Percentiles rank a stretch among this genome's conserved stretches.
phyloP scores from a whole-genome alignment of 1,284 basidiomycete genomes.

The Sanghuangporus sanghuang region DNA sequence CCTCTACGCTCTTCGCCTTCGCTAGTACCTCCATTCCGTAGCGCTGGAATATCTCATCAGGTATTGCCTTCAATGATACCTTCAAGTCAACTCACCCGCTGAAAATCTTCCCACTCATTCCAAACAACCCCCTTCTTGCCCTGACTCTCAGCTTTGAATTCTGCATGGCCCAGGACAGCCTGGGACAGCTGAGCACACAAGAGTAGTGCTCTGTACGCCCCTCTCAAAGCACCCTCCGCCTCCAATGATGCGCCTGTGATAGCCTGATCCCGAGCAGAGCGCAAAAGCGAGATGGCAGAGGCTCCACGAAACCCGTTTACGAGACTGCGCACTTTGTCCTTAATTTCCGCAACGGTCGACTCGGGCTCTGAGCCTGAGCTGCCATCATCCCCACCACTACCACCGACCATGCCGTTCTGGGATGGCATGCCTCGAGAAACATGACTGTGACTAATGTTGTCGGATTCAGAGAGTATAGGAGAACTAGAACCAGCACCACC shows the following conservation, averaged over 20 bases:
- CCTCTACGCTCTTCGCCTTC: slow-evolving; percentile 48
- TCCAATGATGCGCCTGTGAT: slow-evolving; percentile 46
- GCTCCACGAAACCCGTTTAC: slow-evolving; percentile 48
- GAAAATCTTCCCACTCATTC: slow-evolving; percentile 54
- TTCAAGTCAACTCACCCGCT: slow-evolving; percentile 40
- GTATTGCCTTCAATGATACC: not conserved
- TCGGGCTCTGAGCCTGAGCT: slow-evolving; percentile 9
- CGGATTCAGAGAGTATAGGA: not conserved
- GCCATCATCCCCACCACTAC: not conserved
- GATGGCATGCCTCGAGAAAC: not conserved
- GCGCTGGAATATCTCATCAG: slow-evolving; percentile 31
- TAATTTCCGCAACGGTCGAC: slow-evolving; percentile 55
- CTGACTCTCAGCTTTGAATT: slow-evolving; percentile 46
- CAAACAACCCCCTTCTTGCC: slow-evolving; percentile 44
- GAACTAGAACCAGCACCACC: not conserved
- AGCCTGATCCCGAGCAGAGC: slow-evolving; percentile 51
- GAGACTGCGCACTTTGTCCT: slow-evolving; percentile 52
- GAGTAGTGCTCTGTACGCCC: slow-evolving; percentile 51
- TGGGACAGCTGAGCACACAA: slow-evolving; percentile 54
- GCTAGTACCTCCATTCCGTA: slow-evolving; percentile 45
- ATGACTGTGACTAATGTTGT: not conserved
- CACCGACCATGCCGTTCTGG: not conserved
- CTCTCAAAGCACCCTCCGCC: slow-evolving; percentile 50
- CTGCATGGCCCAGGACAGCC: slow-evolving; percentile 52
- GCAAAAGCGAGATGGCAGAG: slow-evolving; percentile 52